Percentiles rank a stretch among this genome's conserved stretches.
phyloP scores from a whole-genome alignment of 2,329 filamentous ascomycete species.

The Fusarium foetens region DNA sequence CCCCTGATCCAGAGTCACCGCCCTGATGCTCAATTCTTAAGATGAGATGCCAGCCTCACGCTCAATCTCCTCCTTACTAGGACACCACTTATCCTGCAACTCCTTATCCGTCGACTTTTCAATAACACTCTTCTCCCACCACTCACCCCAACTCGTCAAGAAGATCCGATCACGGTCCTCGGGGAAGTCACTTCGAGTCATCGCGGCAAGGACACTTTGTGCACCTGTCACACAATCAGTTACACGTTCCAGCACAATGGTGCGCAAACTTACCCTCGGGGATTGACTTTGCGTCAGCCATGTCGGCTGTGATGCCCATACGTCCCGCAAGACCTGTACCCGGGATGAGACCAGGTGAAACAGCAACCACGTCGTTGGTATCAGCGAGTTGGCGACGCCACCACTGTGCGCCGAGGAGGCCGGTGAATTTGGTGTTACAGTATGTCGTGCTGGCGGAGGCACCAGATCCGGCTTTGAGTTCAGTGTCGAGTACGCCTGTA shows the following conservation, averaged over 20 bases:
- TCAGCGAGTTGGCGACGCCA: slow-evolving; percentile 63
- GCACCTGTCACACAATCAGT: slow-evolving; percentile 52
- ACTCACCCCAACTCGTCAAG: slow-evolving; percentile 66
- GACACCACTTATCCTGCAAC: slow-evolving; percentile 64
- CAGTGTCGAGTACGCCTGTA: slow-evolving; percentile 50
- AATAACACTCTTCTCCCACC: slow-evolving; percentile 60
- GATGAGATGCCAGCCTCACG: slow-evolving; percentile 50
- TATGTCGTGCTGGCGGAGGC: slow-evolving; percentile 50
- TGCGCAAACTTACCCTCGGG: slow-evolving; percentile 53
- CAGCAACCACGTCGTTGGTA: slow-evolving; percentile 59
- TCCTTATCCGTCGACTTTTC: slow-evolving; percentile 54
- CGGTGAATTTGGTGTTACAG: slow-evolving; percentile 59
- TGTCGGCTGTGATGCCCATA: slow-evolving; percentile 45
- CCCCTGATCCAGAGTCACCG: neutral
- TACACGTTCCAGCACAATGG: neutral
- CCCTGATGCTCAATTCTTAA: neutral
- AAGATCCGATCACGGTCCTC: slow-evolving; percentile 63
- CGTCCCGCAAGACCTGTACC: slow-evolving; percentile 55
- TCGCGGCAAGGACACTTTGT: slow-evolving; percentile 56
- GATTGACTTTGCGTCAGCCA: slow-evolving; percentile 60
- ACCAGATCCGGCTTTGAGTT: slow-evolving; percentile 54
- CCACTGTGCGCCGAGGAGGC: slow-evolving; percentile 64
- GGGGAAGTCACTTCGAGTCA: slow-evolving; percentile 59
- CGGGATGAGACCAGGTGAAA: slow-evolving; percentile 64
- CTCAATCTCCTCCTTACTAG: slow-evolving; percentile 60